A percentile compares a stretch with the other conserved stretches of the same genome.
These are phyloP conservation scores for Pseudonitzschia pungens DNA, from an alignment of 108 stramenopile genomes.

Conservation along the genomic window DNA sequence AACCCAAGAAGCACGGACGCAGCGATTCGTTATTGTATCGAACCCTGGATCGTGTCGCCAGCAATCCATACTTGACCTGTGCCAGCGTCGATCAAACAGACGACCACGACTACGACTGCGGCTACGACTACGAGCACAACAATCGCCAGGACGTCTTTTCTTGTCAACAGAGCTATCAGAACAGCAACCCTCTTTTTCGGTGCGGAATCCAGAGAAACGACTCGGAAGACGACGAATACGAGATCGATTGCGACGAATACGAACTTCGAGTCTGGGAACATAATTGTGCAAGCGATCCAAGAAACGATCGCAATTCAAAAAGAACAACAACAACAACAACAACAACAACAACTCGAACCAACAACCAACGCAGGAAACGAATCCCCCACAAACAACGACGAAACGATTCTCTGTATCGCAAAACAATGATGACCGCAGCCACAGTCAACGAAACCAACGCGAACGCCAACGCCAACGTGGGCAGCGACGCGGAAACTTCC, in stretches of 20 bases:
- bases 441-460: background rate
- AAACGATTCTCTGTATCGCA: conserved; percentile 3
- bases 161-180: background rate
- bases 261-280: background rate
- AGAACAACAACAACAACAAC: background rate
- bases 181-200: background rate
- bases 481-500: background rate
- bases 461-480: too few species aligned
- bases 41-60: background rate
- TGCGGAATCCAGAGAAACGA: background rate
- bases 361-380: background rate
- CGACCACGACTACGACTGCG: background rate
- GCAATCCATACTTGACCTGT: background rate
- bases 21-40: background rate
- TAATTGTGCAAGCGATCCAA: background rate
- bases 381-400: background rate
- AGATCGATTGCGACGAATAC: background rate
- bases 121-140: background rate
- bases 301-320: background rate
- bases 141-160: background rate
- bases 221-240: background rate
- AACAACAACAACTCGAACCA: background rate
- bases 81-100: background rate
- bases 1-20: background rate
- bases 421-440: conserved; percentile 21